Conservation (phyloP, 2,329 filamentous ascomycete species). For the Stemphylium lycopersici region DNA sequence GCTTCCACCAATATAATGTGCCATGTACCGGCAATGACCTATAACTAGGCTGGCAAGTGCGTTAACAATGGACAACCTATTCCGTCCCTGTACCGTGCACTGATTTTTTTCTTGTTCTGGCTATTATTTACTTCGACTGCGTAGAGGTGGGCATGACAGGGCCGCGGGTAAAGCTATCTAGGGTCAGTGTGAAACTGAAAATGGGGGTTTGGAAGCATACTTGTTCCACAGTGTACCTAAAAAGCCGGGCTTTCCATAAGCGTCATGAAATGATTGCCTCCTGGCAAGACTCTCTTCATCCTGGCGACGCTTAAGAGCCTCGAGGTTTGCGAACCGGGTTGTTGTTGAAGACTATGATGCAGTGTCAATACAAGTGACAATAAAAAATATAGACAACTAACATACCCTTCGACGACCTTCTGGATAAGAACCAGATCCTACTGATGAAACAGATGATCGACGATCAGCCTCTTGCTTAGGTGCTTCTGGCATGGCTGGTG, state of each 20-base stretch:
- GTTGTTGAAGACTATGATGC: slow-evolving; percentile 34
- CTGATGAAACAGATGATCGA: slow-evolving; percentile 40
- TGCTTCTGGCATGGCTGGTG: slow-evolving; percentile 41
- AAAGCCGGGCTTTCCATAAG: slow-evolving; percentile 42
- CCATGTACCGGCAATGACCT: no score
- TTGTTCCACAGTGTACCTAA: slow-evolving; percentile 46
- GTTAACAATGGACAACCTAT: no score
- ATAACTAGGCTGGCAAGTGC: no score
- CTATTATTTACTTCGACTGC: background rate
- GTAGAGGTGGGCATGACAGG: slow-evolving; percentile 8
- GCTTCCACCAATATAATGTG: no score
- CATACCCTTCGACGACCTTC: slow-evolving; percentile 41
- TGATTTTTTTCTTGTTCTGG: background rate
- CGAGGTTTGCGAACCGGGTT: slow-evolving; percentile 39
- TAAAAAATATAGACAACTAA: background rate
- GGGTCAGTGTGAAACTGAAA: slow-evolving; percentile 10
- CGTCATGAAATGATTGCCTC: slow-evolving; percentile 41
- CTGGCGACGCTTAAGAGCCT: slow-evolving; percentile 43
- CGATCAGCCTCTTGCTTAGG: slow-evolving; percentile 42
- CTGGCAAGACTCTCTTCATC: slow-evolving; percentile 35
- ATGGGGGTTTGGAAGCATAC: slow-evolving; percentile 11
- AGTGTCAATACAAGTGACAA: slow-evolving; percentile 7
- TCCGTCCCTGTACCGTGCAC: background rate
- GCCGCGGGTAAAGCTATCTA: slow-evolving; percentile 42
- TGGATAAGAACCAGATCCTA: slow-evolving; percentile 28